Evolutionary conservation across 2,329 filamentous ascomycete species (phyloP).

Genomic region (Colletotrichum agaves): DNA sequence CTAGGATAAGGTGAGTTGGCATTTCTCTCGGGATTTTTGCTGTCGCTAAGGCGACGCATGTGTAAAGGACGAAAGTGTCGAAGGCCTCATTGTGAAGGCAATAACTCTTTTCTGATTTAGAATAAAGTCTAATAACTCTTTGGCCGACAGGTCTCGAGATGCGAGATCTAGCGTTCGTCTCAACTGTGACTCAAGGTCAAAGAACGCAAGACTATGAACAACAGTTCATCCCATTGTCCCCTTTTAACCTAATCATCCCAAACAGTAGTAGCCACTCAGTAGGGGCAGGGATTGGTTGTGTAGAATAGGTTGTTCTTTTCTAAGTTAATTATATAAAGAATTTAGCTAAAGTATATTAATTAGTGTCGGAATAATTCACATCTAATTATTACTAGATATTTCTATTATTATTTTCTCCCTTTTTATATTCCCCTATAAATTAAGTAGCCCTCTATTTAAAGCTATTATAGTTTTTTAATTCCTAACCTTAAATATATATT

Average conservation of each 20-base stretch:
- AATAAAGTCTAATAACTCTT: slow-evolving; percentile 29
- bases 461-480: too few species aligned
- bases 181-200: background rate
- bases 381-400: too few species aligned
- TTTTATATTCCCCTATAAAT: too few species aligned
- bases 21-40: background rate
- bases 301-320: too few species aligned
- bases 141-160: background rate
- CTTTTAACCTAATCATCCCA: slow-evolving; percentile 12
- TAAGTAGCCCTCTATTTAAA: too few species aligned
- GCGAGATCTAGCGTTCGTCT: background rate
- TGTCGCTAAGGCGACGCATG: slow-evolving; percentile 27
- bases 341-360: too few species aligned
- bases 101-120: background rate
- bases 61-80: slow-evolving; percentile 18
- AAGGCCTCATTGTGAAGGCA: slow-evolving; percentile 22
- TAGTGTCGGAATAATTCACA: too few species aligned
- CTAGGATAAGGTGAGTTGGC: slow-evolving; percentile 31
- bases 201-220: background rate
- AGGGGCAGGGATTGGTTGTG: too few species aligned
- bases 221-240: slow-evolving; percentile 4
- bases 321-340: too few species aligned
- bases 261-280: too few species aligned
- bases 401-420: too few species aligned
- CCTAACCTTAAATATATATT: too few species aligned